phyloP scores from a whole-genome alignment of 2,329 filamentous ascomycete species.

The Ophiostoma himal-ulmi region DNA sequence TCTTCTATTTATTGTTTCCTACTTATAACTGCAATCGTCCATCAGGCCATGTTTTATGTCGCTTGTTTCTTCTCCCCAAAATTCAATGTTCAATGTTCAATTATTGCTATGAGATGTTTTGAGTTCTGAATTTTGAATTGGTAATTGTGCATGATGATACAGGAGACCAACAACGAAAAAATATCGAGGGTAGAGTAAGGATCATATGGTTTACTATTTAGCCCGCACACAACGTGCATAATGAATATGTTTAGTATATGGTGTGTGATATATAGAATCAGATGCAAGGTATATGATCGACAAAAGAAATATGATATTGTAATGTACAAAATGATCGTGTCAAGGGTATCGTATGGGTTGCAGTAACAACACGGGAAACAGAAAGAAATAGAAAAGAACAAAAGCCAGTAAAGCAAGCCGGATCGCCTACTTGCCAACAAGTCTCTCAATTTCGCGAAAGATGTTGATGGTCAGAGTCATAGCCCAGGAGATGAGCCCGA shows the following conservation, averaged over 20 bases:
- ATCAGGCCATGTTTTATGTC: not conserved
- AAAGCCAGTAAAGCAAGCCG: not conserved
- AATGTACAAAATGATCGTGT: not conserved
- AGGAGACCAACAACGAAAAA: no score
- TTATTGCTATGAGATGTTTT: not conserved
- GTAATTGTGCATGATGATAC: not conserved
- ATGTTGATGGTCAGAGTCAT: conserved; percentile 29
- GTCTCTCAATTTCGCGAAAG: conserved; percentile 28
- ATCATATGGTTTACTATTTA: no score
- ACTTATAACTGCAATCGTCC: not conserved
- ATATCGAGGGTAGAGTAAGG: no score
- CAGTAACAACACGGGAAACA: not conserved
- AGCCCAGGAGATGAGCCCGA: conserved; percentile 28
- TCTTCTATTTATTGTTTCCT: not conserved
- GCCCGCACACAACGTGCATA: no score
- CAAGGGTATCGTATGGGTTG: not conserved
- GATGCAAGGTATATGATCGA: not conserved
- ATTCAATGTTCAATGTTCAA: conserved; percentile 6
- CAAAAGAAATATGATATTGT: not conserved
- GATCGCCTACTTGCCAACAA: conserved; percentile 23
- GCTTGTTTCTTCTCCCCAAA: not conserved
- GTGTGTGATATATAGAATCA: not conserved
- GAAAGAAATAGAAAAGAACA: not conserved
- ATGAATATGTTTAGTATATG: no score
- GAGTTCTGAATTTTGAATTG: no score